Evolutionary conservation across 306 rosid species (phyloP).

Genomic region (Cucumis sativus): DNA sequence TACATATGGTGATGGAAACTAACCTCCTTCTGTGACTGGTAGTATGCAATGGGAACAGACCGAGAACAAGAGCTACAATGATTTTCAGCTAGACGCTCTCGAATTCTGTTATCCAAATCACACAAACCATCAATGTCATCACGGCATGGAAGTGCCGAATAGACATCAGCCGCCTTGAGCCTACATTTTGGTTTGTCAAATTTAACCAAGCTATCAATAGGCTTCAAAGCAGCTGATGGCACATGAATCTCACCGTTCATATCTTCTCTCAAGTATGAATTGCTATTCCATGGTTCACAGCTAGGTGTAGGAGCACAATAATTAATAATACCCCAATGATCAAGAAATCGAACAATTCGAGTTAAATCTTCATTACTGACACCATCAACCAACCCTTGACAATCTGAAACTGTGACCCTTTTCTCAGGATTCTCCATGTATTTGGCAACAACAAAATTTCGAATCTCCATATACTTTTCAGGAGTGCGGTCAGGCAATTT

Average conservation of each 20-base stretch:
- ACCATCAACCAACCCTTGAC: conserved; percentile 39
- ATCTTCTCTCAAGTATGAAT: conserved; percentile 65
- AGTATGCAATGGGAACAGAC: conserved; percentile 56
- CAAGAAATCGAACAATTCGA: conserved; percentile 80
- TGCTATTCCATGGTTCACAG: conserved; percentile 34
- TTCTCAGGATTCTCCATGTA: conserved; percentile 81
- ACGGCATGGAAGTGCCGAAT: conserved; percentile 29
- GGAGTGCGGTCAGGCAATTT: conserved; percentile 53
- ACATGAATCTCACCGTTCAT: conserved; percentile 69
- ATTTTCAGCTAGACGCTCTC: conserved; percentile 84
- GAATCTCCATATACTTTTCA: conserved; percentile 86
- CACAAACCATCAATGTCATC: conserved; percentile 21
- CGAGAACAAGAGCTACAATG: conserved; percentile 73
- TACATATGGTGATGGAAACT: not conserved
- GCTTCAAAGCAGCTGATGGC: conserved; percentile 71
- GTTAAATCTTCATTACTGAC: conserved; percentile 56
- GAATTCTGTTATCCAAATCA: conserved; percentile 74
- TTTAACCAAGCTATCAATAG: conserved; percentile 82
- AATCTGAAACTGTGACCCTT: conserved; percentile 52
- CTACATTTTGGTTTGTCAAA: conserved; percentile 86
- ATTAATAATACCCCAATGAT: conserved; percentile 96
- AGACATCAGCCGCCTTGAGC: conserved; percentile 61
- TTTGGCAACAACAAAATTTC: conserved; percentile 71
- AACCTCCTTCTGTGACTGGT: conserved; percentile 98
- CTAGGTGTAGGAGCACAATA: conserved; percentile 54